These are phyloP conservation scores for Rhinocladiella similis DNA, from an alignment of 2,329 filamentous ascomycete genomes.

Conservation along the genomic window DNA sequence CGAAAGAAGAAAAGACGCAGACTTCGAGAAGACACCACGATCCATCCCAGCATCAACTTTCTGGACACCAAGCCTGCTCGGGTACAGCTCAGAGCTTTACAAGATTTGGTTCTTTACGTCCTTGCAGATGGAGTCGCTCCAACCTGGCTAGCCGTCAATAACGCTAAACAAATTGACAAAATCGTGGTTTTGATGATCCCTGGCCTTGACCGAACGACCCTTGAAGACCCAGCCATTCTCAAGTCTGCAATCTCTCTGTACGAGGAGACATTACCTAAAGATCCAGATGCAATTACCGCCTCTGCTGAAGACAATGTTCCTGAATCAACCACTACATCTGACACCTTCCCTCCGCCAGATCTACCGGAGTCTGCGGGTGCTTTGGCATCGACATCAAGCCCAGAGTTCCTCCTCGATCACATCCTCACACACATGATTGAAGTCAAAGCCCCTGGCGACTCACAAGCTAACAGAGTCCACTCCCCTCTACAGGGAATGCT, in stretches of 20 bases:
- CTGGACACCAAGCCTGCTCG: slow-evolving; percentile 16
- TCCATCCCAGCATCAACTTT: slow-evolving; percentile 17
- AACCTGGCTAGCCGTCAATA: slow-evolving; percentile 63
- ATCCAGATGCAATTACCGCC: not conserved
- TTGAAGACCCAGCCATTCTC: slow-evolving; percentile 16
- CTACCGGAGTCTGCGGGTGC: not conserved
- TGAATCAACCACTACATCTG: not conserved
- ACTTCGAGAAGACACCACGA: slow-evolving; percentile 3
- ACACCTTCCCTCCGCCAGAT: not conserved
- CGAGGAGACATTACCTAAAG: not conserved
- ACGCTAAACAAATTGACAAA: slow-evolving; percentile 62
- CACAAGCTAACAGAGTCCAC: slow-evolving; percentile 75
- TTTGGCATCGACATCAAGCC: not conserved
- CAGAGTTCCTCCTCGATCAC: slow-evolving; percentile 35
- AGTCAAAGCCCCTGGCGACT: slow-evolving; percentile 81
- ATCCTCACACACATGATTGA: slow-evolving; percentile 92
- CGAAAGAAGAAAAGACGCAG: slow-evolving; percentile 23
- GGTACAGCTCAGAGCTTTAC: slow-evolving; percentile 59
- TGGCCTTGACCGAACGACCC: slow-evolving; percentile 87
- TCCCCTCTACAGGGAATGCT: slow-evolving; percentile 86
- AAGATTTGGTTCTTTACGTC: slow-evolving; percentile 59
- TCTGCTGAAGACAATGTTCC: not conserved
- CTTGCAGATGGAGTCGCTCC: slow-evolving; percentile 62
- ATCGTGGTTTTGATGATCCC: slow-evolving; percentile 90
- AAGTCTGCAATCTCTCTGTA: not conserved